Evolutionary conservation across 1,139 yeast species (phyloP).

Genomic region (Protomyces inouyei): DNA sequence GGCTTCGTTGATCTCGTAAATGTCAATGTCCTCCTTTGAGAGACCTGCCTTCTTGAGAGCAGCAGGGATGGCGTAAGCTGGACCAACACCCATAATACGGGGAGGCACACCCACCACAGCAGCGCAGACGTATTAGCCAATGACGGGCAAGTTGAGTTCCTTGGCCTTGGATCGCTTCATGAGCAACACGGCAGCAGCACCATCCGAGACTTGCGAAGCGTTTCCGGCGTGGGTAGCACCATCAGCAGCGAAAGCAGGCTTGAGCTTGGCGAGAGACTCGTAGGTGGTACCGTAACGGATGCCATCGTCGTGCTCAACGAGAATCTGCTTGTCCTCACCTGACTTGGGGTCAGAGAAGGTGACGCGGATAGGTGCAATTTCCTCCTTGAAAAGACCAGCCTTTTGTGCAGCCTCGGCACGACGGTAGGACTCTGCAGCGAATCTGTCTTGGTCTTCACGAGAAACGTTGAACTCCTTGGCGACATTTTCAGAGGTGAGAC

Average conservation of each 20-base stretch:
- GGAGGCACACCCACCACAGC: constrained; percentile 89
- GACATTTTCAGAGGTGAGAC: constrained; percentile 43
- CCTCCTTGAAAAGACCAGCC: constrained; percentile 43
- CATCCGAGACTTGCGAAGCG: constrained; percentile 92
- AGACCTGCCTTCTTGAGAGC: constrained; percentile 65
- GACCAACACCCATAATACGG: constrained; percentile 95
- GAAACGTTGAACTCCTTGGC: constrained; percentile 38
- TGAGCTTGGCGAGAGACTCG: constrained; percentile 63
- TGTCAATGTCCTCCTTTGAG: constrained; percentile 58
- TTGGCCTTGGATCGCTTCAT: constrained; percentile 88
- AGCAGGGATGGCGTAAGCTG: constrained; percentile 86
- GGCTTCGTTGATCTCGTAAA: constrained; percentile 90
- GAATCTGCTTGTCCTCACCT: constrained; percentile 46
- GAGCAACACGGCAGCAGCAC: constrained; percentile 85
- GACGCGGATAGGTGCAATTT: constrained; percentile 49
- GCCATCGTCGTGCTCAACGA: constrained; percentile 78
- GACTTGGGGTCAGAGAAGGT: constrained; percentile 40
- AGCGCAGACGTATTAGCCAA: constrained; percentile 74
- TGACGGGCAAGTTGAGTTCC: constrained; percentile 57
- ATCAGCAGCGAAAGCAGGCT: constrained; percentile 76
- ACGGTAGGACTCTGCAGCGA: constrained; percentile 43
- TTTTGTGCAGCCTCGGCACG: constrained; percentile 43
- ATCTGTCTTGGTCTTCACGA: constrained; percentile 42
- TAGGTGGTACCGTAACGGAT: constrained; percentile 85
- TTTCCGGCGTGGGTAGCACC: constrained; percentile 87